phyloP scores from a whole-genome alignment of 2,329 filamentous ascomycete species.

The Botrytis porri region DNA sequence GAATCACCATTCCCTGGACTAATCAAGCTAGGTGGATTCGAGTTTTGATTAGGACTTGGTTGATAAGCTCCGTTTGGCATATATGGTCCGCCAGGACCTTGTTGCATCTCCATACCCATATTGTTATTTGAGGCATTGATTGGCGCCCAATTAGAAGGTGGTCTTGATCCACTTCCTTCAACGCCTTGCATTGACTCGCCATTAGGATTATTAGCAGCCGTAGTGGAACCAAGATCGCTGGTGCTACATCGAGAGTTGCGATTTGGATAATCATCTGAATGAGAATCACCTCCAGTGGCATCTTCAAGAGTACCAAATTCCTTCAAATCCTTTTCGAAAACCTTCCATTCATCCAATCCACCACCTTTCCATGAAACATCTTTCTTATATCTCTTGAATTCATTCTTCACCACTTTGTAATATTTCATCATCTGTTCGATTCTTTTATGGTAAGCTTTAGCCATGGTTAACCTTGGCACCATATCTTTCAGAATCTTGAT shows the following conservation, averaged over 20 bases:
- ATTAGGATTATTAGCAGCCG: conserved; percentile 25
- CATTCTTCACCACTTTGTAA: conserved; percentile 50
- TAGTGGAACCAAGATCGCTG: conserved; percentile 28
- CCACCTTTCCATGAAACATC: conserved; percentile 42
- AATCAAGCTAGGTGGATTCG: conserved; percentile 31
- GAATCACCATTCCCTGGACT: conserved; percentile 33
- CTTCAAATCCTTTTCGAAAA: conserved; percentile 50
- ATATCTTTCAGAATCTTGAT: conserved; percentile 52
- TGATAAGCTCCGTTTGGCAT: conserved; percentile 28
- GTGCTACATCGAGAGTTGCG: conserved; percentile 34
- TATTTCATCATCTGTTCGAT: conserved; percentile 53
- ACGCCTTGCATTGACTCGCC: conserved; percentile 37
- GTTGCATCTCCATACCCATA: conserved; percentile 31
- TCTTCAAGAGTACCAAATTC: conserved; percentile 46
- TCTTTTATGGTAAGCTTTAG: conserved; percentile 52
- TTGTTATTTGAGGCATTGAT: conserved; percentile 31
- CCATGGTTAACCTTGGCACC: conserved; percentile 53
- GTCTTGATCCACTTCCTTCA: conserved; percentile 28
- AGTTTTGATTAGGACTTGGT: conserved; percentile 28
- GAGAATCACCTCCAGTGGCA: conserved; percentile 26
- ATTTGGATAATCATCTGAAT: conserved; percentile 28
- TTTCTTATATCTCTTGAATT: conserved; percentile 38
- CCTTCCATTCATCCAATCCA: conserved; percentile 54
- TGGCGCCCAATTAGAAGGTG: conserved; percentile 33
- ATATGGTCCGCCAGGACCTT: conserved; percentile 26